Percentiles rank a stretch among this genome's conserved stretches.
Evolutionary conservation across 2,329 filamentous ascomycete species (phyloP).

Genomic region (Cytospora piceicola): DNA sequence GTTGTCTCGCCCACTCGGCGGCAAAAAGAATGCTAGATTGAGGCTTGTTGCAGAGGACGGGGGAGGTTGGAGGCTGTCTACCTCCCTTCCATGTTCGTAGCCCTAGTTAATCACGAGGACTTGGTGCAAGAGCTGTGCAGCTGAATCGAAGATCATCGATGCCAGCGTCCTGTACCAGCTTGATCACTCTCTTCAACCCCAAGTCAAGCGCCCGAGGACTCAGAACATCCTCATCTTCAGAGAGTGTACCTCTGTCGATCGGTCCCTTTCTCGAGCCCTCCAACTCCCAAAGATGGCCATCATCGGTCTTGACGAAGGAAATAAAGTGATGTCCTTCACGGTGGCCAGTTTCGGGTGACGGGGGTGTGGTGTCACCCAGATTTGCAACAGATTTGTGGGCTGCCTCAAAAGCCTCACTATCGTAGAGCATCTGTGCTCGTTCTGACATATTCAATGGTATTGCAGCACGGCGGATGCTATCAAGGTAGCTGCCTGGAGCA

Average conservation of each 20-base stretch:
- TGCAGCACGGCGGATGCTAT: slow-evolving; percentile 63
- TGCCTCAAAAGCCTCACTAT: slow-evolving; percentile 69
- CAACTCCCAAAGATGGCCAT: slow-evolving; percentile 74
- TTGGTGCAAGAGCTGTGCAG: slow-evolving; percentile 44
- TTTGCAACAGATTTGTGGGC: slow-evolving; percentile 73
- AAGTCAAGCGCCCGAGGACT: slow-evolving; percentile 70
- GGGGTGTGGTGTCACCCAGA: slow-evolving; percentile 69
- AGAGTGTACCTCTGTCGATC: slow-evolving; percentile 64
- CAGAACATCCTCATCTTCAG: slow-evolving; percentile 62
- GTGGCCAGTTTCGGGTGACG: slow-evolving; percentile 56
- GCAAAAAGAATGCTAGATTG: slow-evolving; percentile 6
- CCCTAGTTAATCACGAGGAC: not conserved
- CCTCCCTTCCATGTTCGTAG: not conserved
- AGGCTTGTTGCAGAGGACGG: not conserved
- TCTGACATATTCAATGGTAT: slow-evolving; percentile 62
- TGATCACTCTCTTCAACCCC: slow-evolving; percentile 52
- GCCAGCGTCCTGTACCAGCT: slow-evolving; percentile 40
- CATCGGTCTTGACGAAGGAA: slow-evolving; percentile 72
- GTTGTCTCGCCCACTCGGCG: not conserved
- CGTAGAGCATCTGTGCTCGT: slow-evolving; percentile 72
- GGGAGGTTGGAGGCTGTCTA: too few relatives aligned
- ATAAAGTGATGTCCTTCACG: slow-evolving; percentile 77
- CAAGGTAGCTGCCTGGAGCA: slow-evolving; percentile 55
- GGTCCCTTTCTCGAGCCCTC: slow-evolving; percentile 77
- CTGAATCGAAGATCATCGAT: slow-evolving; percentile 44